Conservation (phyloP, 2,329 filamentous ascomycete species). For the Ophiostoma tasmaniense region DNA sequence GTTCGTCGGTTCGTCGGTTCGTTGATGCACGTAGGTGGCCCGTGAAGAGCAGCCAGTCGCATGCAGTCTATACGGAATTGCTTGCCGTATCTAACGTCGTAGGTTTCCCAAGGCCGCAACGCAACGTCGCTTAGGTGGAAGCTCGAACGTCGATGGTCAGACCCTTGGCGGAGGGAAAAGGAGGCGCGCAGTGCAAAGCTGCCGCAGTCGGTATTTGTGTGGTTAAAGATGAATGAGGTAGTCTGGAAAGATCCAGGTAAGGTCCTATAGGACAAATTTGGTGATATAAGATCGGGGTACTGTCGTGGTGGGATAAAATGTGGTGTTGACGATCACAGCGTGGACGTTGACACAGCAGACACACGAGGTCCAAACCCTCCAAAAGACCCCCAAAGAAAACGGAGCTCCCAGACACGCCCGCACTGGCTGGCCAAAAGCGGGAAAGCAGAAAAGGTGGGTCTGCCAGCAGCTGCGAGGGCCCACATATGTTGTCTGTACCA, state of each 20-base stretch:
- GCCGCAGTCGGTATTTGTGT: background rate
- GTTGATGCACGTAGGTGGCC: background rate
- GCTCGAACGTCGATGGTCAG: background rate
- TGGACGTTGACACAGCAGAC: background rate
- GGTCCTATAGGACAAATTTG: background rate
- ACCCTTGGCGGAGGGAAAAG: background rate
- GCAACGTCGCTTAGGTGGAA: background rate
- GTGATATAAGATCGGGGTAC: background rate
- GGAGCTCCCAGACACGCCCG: background rate
- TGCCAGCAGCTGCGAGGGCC: background rate
- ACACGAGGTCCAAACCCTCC: slow-evolving; percentile 3
- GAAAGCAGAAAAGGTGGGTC: background rate
- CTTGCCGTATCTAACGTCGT: background rate
- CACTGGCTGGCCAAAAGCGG: background rate
- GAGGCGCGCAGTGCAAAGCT: background rate
- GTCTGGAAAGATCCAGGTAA: background rate
- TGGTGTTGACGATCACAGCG: background rate
- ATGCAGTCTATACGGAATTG: background rate
- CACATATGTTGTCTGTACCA: background rate
- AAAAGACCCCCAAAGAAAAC: background rate
- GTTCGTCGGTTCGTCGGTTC: background rate
- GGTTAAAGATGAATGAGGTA: background rate
- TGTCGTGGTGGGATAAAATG: background rate
- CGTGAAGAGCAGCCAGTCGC: background rate
- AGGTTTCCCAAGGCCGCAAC: background rate